Evolutionary conservation across 2,329 filamentous ascomycete genomes (phyloP).

Genomic region (Neurospora sp.): DNA sequence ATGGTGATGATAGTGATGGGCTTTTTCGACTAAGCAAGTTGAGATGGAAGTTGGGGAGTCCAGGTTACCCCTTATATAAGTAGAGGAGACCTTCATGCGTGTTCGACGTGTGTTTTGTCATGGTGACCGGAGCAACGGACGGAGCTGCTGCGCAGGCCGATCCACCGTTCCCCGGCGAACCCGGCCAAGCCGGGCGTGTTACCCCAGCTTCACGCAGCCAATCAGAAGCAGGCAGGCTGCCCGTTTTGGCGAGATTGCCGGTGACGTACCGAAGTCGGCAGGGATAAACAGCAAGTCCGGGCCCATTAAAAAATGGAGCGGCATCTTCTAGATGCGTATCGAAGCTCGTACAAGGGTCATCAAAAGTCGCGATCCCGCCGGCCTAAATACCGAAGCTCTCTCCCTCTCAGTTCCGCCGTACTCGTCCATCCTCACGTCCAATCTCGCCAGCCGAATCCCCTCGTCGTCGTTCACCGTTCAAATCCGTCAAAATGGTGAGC

Average conservation of each 20-base stretch:
- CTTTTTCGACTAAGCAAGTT: neutral
- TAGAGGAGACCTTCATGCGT: neutral
- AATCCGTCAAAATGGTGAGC: neutral
- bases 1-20: neutral
- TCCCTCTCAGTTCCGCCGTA: neutral
- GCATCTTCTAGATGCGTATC: conserved; percentile 25
- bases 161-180: neutral
- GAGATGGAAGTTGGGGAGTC: neutral
- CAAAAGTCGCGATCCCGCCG: neutral
- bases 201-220: conserved; percentile 1
- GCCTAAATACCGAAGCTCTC: neutral
- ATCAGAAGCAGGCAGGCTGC: neutral
- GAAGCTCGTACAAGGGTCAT: conserved; percentile 18
- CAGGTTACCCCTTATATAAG: neutral
- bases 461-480: neutral
- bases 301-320: conserved; percentile 17
- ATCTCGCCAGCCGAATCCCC: neutral
- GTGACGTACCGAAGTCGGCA: conserved; percentile 3
- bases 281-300: conserved; percentile 17
- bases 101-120: neutral
- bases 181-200: neutral
- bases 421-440: neutral
- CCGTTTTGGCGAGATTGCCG: neutral
- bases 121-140: neutral
- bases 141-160: neutral